These are phyloP conservation scores for Chalaropsis thielavioides DNA, from an alignment of 2,329 filamentous ascomycete genomes.

Conservation along the genomic window DNA sequence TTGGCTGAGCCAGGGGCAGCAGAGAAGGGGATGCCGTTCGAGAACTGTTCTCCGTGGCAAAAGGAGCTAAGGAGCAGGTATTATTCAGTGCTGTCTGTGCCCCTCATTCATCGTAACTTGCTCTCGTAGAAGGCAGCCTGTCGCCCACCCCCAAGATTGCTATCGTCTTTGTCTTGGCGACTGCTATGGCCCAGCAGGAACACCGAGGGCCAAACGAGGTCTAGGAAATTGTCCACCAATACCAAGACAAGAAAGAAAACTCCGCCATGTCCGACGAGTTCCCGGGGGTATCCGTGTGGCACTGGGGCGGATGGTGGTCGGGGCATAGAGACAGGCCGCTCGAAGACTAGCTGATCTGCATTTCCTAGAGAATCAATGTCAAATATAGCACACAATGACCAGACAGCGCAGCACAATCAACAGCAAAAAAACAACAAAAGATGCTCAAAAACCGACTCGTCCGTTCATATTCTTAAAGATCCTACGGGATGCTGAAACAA, in stretches of 20 bases:
- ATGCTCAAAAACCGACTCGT: background rate
- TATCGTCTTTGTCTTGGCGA: background rate
- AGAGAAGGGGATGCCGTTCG: background rate
- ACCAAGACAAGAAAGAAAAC: background rate
- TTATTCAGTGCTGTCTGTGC: background rate
- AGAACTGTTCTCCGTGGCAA: background rate
- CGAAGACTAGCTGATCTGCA: background rate
- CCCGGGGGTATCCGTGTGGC: background rate
- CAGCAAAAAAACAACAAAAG: background rate
- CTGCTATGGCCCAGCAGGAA: background rate
- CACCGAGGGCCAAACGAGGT: background rate
- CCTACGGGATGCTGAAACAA: background rate
- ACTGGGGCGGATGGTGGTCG: background rate
- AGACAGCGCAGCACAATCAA: too few species aligned
- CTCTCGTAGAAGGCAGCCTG: background rate
- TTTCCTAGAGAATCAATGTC: background rate
- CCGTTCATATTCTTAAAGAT: background rate
- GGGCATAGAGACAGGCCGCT: background rate
- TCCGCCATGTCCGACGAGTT: background rate
- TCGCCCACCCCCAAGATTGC: background rate
- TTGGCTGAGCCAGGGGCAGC: too few species aligned
- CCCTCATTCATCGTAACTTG: background rate
- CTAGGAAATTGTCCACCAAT: background rate
- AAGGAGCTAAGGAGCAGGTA: background rate
- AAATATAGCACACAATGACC: background rate